These are phyloP conservation scores for Aureobasidium pullulans DNA, from an alignment of 2,329 filamentous ascomycete species.

Conservation along the genomic window DNA sequence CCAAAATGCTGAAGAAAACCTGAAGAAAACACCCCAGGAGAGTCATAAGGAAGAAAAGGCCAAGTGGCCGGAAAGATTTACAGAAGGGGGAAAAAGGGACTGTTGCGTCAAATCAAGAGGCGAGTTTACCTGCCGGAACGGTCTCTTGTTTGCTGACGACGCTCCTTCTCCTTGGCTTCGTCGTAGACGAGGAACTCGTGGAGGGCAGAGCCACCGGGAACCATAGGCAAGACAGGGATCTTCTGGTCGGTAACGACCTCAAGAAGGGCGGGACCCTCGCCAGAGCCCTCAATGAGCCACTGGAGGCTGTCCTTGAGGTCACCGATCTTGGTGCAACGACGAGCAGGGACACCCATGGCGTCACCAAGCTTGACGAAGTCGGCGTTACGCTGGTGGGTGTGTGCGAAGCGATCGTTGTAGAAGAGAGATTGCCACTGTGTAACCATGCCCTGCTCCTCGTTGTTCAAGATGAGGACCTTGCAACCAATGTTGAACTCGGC, in stretches of 20 bases:
- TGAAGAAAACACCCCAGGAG: constrained; percentile 2
- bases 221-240: constrained; percentile 96
- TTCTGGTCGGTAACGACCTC: constrained; percentile 86
- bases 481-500: constrained; percentile 94
- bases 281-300: constrained; percentile 69
- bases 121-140: constrained; percentile 28
- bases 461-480: constrained; percentile 92
- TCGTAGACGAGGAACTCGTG: constrained; percentile 93
- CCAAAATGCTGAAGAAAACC: constrained; percentile 8
- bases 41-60: not conserved
- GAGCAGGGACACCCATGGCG: constrained; percentile 77
- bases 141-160: constrained; percentile 29
- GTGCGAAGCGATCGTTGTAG: constrained; percentile 86
- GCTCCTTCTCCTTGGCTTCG: constrained; percentile 41
- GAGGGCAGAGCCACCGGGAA: constrained; percentile 75
- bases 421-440: constrained; percentile 98
- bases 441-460: constrained; percentile 97
- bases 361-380: constrained; percentile 91
- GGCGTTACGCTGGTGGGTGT: constrained; percentile 93
- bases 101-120: not conserved
- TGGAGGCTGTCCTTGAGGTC: constrained; percentile 71
- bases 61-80: not conserved
- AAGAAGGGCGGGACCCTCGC: constrained; percentile 83
- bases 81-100: not conserved
- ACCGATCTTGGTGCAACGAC: constrained; percentile 63